Percentiles rank a stretch among this genome's conserved stretches.
Evolutionary conservation across 2,329 filamentous ascomycete genomes (phyloP).

Genomic region (Cercospora brassicicola): DNA sequence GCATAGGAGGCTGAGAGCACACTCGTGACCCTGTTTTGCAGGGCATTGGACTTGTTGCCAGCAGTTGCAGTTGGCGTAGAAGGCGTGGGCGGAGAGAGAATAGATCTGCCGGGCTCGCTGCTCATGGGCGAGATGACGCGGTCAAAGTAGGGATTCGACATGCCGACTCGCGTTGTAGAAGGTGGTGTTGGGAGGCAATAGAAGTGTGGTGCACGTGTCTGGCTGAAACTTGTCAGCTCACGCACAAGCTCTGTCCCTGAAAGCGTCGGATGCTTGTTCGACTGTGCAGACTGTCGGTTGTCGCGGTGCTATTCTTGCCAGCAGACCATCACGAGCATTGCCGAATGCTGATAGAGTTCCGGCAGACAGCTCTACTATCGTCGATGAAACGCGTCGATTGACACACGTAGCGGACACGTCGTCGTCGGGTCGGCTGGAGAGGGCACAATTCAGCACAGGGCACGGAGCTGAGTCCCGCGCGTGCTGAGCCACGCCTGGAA

Average conservation of each 20-base stretch:
- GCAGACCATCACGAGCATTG: neutral
- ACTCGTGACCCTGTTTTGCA: slow-evolving; percentile 78
- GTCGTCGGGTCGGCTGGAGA: neutral
- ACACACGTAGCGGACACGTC: neutral
- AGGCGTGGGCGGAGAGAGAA: slow-evolving; percentile 25
- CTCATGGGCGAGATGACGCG: slow-evolving; percentile 24
- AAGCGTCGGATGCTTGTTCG: neutral
- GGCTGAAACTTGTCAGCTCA: neutral
- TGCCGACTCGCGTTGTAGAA: neutral
- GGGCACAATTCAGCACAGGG: neutral
- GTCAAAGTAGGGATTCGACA: slow-evolving; percentile 34
- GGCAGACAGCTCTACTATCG: neutral
- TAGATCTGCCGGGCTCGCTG: slow-evolving; percentile 8
- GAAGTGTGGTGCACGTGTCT: neutral
- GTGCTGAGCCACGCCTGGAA: neutral
- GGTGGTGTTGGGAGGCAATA: neutral
- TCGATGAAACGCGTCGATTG: neutral
- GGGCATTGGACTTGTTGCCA: slow-evolving; percentile 57
- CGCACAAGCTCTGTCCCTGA: neutral
- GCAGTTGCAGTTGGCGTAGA: slow-evolving; percentile 5
- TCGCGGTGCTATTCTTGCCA: neutral
- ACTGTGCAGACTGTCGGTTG: neutral
- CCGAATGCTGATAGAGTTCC: neutral
- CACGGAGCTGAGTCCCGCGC: neutral
- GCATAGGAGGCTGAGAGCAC: slow-evolving; percentile 91